Conservation (phyloP, 345 rosid genomes). For the Corchorus olitorius region DNA sequence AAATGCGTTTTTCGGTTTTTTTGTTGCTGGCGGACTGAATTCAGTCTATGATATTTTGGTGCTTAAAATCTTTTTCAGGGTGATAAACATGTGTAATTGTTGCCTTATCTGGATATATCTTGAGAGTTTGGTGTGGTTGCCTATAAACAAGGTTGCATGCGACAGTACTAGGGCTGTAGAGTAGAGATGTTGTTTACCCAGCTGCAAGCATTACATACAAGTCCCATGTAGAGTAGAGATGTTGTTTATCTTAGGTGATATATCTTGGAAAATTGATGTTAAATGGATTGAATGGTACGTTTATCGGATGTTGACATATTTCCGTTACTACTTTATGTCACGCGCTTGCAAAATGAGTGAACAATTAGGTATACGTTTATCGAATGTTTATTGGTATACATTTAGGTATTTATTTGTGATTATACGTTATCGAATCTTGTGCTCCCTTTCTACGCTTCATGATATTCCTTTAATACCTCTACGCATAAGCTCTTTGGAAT, state of each 20-base stretch:
- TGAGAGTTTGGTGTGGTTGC: neutral
- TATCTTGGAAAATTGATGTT: neutral
- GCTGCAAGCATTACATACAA: too few species aligned
- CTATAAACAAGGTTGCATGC: neutral
- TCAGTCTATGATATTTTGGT: neutral
- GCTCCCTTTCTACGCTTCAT: neutral
- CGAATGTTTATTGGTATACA: neutral
- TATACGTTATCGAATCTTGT: too few species aligned
- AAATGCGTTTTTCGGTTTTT: neutral
- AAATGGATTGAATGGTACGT: neutral
- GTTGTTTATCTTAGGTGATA: conserved; percentile 1
- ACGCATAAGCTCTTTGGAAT: neutral
- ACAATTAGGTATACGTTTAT: neutral
- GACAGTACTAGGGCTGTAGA: too few species aligned
- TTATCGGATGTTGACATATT: neutral
- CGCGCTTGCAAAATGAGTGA: neutral
- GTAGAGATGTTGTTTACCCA: neutral
- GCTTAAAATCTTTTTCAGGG: neutral
- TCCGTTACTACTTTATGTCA: neutral
- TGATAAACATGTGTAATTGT: neutral
- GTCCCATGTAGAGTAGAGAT: neutral
- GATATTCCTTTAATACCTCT: neutral
- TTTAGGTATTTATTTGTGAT: neutral
- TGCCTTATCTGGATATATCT: neutral
- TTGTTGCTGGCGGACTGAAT: neutral